These are phyloP conservation scores for Pythium scleroteichum DNA, from an alignment of 352 stramenopile genomes.

Conservation along the genomic window DNA sequence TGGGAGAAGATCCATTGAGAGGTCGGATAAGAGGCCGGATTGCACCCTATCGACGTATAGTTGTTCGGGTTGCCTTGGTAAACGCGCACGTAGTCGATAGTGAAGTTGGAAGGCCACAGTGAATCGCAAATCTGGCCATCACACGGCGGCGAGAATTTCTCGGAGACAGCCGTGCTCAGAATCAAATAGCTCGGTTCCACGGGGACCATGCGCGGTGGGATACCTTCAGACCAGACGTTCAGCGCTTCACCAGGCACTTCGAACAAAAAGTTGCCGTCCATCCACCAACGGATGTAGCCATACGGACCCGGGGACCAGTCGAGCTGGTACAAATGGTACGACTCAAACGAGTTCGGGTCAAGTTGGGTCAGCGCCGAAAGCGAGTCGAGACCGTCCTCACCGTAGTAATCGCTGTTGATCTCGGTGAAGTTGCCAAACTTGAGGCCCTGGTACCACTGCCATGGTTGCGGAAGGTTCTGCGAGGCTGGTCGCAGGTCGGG, in stretches of 20 bases:
- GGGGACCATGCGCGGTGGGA: constrained; percentile 87
- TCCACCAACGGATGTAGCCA: constrained; percentile 93
- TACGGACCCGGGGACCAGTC: constrained; percentile 93
- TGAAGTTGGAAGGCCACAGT: constrained; percentile 90
- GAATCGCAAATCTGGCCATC: constrained; percentile 93
- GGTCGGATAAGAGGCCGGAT: constrained; percentile 90
- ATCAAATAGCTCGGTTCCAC: constrained; percentile 97
- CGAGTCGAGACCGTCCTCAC: constrained; percentile 92
- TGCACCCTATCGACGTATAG: constrained; percentile 93
- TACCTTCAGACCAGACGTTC: constrained; percentile 68
- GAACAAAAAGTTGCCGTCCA: constrained; percentile 94
- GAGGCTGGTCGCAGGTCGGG: constrained; percentile 63
- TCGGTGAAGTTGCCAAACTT: constrained; percentile 83
- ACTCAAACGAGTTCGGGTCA: constrained; percentile 89
- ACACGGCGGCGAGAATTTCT: constrained; percentile 93
- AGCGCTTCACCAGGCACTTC: constrained; percentile 89
- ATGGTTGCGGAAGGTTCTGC: constrained; percentile 51
- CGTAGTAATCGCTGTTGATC: constrained; percentile 96
- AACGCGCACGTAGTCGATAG: constrained; percentile 95
- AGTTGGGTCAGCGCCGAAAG: constrained; percentile 94
- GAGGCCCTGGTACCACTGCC: constrained; percentile 91
- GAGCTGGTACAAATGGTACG: constrained; percentile 93
- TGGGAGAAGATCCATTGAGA: constrained; percentile 91
- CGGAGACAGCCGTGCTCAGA: constrained; percentile 97
- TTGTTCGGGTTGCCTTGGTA: constrained; percentile 92